A percentile compares a stretch with the other conserved stretches of the same genome.
Conservation (phyloP, 371 early-diverging fungal genomes). For the Mucor mucedo region DNA sequence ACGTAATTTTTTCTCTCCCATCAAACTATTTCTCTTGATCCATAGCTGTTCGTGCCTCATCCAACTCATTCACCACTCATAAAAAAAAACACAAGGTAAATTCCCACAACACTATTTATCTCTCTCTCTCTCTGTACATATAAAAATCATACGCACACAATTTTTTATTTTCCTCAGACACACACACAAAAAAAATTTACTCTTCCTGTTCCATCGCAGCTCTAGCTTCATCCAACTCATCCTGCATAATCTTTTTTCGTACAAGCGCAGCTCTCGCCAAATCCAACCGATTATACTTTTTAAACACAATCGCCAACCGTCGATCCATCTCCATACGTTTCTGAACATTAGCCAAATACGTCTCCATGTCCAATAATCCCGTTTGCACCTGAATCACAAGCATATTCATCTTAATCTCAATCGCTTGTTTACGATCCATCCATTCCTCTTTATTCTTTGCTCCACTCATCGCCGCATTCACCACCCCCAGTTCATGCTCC, state of each 20-base stretch:
- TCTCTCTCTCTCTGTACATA: too few species aligned
- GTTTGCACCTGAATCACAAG: slow-evolving; percentile 81
- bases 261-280: slow-evolving; percentile 72
- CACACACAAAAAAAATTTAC: background rate
- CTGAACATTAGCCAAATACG: slow-evolving; percentile 61
- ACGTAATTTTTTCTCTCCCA: too few species aligned
- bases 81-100: too few species aligned
- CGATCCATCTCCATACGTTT: slow-evolving; percentile 67
- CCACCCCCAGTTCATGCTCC: slow-evolving; percentile 68
- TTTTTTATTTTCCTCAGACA: background rate
- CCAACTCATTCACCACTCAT: too few species aligned
- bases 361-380: slow-evolving; percentile 78
- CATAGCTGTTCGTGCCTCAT: too few species aligned
- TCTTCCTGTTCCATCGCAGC: slow-evolving; percentile 59
- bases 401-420: slow-evolving; percentile 82
- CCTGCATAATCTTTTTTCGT: slow-evolving; percentile 79
- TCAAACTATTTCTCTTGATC: too few species aligned
- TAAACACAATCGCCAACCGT: slow-evolving; percentile 73
- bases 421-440: slow-evolving; percentile 65
- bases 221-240: slow-evolving; percentile 81
- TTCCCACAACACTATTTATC: too few species aligned
- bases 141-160: too few species aligned
- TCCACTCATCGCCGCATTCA: slow-evolving; percentile 51
- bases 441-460: slow-evolving; percentile 63
- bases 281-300: slow-evolving; percentile 65